Evolutionary conservation across 352 stramenopile genomes (phyloP).

Genomic region (Globisporangium cederbergense): DNA sequence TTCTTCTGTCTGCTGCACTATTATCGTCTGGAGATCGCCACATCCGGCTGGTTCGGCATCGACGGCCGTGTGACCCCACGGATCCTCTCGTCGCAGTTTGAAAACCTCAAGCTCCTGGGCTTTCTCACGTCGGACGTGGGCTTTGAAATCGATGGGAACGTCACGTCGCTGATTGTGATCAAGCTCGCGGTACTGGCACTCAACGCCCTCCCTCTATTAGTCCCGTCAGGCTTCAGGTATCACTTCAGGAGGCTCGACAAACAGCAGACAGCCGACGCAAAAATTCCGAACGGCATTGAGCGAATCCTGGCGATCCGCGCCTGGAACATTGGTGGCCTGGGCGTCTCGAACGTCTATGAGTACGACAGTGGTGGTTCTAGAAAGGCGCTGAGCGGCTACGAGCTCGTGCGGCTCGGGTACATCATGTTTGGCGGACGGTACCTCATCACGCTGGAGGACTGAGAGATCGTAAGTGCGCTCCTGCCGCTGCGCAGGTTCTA

Average conservation of each 20-base stretch:
- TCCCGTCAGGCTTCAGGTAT: conserved; percentile 3
- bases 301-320: conserved; percentile 2
- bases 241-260: conserved; percentile 8
- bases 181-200: conserved; percentile 38
- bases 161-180: conserved; percentile 35
- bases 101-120: conserved; percentile 26
- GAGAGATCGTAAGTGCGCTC: conserved; percentile 25
- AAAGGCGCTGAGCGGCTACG: background rate
- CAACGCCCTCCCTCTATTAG: conserved; percentile 32
- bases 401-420: conserved; percentile 35
- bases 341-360: background rate
- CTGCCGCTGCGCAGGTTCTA: conserved; percentile 18
- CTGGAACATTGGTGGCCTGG: background rate
- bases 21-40: conserved; percentile 22
- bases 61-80: conserved; percentile 30
- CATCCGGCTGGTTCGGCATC: conserved; percentile 7
- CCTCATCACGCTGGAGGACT: conserved; percentile 29
- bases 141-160: conserved; percentile 27
- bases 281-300: conserved; percentile 7
- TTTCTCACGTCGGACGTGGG: conserved; percentile 32
- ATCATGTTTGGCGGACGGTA: conserved; percentile 27
- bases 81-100: conserved; percentile 28
- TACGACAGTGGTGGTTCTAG: background rate
- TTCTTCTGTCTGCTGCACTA: conserved; percentile 35
- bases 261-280: background rate